Evolutionary conservation across 2,329 filamentous ascomycete species (phyloP).

Genomic region (Fonsecaea pugnacius): DNA sequence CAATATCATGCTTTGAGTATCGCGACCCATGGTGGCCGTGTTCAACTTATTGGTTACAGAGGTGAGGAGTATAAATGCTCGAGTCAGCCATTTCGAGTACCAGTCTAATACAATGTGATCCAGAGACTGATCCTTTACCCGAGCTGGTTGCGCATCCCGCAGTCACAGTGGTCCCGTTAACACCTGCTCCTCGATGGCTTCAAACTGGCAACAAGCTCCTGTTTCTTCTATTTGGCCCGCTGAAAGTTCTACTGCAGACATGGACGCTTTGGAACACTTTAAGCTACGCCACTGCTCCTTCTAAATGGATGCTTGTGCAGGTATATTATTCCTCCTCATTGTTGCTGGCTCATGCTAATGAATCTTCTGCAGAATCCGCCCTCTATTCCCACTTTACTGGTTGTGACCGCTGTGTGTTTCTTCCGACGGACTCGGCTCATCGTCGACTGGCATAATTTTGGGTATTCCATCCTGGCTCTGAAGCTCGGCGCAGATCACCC

Average conservation of each 20-base stretch:
- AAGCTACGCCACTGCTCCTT: constrained; percentile 72
- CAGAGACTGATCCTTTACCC: constrained; percentile 80
- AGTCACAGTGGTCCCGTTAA: constrained; percentile 73
- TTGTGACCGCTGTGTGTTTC: constrained; percentile 73
- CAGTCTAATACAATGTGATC: constrained; percentile 29
- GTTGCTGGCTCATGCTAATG: constrained; percentile 28
- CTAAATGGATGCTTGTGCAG: constrained; percentile 84
- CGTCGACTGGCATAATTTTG: constrained; percentile 99
- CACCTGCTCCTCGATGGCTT: constrained; percentile 68
- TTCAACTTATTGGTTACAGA: constrained; percentile 85
- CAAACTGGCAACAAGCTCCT: constrained; percentile 70
- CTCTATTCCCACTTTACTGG: constrained; percentile 84
- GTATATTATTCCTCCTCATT: constrained; percentile 46
- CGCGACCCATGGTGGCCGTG: constrained; percentile 76
- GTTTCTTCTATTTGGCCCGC: constrained; percentile 76
- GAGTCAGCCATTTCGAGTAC: background rate
- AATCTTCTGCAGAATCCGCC: constrained; percentile 74
- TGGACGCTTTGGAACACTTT: constrained; percentile 72
- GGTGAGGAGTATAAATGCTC: constrained; percentile 55
- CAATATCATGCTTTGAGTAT: constrained; percentile 96
- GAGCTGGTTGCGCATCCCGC: constrained; percentile 70
- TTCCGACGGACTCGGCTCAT: constrained; percentile 80
- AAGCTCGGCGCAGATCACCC: constrained; percentile 68
- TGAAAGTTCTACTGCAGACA: constrained; percentile 86
- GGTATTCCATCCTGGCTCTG: constrained; percentile 83